Evolutionary conservation across 179 eudicot species (phyloP), one percentile per base, ranked within the genome.

Genomic region (Nepenthes alata): DNA sequence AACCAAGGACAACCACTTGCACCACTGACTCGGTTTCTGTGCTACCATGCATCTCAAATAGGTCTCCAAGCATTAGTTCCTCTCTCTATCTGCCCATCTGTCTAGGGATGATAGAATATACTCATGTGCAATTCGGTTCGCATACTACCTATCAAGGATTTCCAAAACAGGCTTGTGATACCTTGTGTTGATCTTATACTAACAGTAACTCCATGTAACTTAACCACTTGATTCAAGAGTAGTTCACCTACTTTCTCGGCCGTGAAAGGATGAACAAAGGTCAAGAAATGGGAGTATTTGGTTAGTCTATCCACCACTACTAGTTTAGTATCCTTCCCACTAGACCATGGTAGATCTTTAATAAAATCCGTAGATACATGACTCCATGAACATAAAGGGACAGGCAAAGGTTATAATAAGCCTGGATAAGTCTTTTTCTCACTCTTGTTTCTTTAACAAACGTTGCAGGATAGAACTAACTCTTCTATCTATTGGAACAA

Each of bases 241-340:
- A 47, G 10, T 11, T 47, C 11, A 6, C 10, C 50, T 11, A 47
- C 50, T 47, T 1, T 11, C 8, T 8, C 50, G 15, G 15, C n/a
- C 1, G 53, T 50, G 7, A 11, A 56, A 7, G 69, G 69, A 34
- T 65, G 69, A 1, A 7, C 15, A 3, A 65, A 35, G 1, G 61
- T 55, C 4, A 65, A 3, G 35, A 65, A 65, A 57, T 67, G 70
- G 15, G 58, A 63, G 10, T 13, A 37, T 15, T 67, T 67, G 6
- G 50, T 35, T 3, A 57, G 34, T 0, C 58, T 4, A 39, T 67
- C 70, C 5, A 67, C 70, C 11, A 67, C 54, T 5, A 66, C 69
- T 44, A 58, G 14, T 12, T 58, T 58, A 5, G 37, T 38, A 2
- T 16, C 10, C 5, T 13, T 50, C 2, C 64, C 57, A 9, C 35